A percentile compares a stretch with the other conserved stretches of the same genome.
Conservation (phyloP, 2,329 filamentous ascomycete genomes). For the Penicillium sumatraense region DNA sequence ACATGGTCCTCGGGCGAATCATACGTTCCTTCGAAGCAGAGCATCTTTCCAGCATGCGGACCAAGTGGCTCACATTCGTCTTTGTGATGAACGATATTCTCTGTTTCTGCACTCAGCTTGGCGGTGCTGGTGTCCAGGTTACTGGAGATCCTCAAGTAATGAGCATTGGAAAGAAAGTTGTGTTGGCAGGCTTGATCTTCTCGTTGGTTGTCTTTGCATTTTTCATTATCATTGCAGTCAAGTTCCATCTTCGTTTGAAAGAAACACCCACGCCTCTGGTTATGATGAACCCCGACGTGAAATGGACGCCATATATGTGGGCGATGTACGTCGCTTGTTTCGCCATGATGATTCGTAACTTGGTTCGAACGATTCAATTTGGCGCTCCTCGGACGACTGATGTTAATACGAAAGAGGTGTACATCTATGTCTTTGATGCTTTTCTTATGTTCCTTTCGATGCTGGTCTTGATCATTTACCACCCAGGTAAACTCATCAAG, state of each 20-base stretch:
- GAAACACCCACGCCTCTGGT: constrained; percentile 22
- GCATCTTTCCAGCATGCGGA: constrained; percentile 37
- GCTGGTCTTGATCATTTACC: constrained; percentile 26
- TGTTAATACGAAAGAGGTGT: constrained; percentile 31
- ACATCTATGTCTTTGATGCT: constrained; percentile 40
- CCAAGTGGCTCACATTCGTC: constrained; percentile 42
- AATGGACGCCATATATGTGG: constrained; percentile 34
- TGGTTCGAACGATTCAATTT: constrained; percentile 37
- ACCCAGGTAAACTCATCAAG: constrained; percentile 31
- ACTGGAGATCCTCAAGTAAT: constrained; percentile 23
- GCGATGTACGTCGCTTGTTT: constrained; percentile 31
- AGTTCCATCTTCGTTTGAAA: constrained; percentile 28
- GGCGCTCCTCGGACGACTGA: constrained; percentile 14
- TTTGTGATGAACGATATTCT: constrained; percentile 44
- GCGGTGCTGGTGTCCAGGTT: constrained; percentile 36
- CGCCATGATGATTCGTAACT: constrained; percentile 33
- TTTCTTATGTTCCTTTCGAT: constrained; percentile 31
- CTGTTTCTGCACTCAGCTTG: constrained; percentile 40
- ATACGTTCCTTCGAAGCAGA: constrained; percentile 43
- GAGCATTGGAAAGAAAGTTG: constrained; percentile 28
- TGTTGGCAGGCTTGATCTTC: constrained; percentile 35
- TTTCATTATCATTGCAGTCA: constrained; percentile 30
- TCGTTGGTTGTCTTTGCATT: constrained; percentile 32
- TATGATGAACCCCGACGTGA: constrained; percentile 14
- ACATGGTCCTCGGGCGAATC: constrained; percentile 48